Evolutionary conservation across 2,329 filamentous ascomycete genomes (phyloP), one percentile per base, ranked within the genome.

Genomic region (Tolypocladium endophyticum): DNA sequence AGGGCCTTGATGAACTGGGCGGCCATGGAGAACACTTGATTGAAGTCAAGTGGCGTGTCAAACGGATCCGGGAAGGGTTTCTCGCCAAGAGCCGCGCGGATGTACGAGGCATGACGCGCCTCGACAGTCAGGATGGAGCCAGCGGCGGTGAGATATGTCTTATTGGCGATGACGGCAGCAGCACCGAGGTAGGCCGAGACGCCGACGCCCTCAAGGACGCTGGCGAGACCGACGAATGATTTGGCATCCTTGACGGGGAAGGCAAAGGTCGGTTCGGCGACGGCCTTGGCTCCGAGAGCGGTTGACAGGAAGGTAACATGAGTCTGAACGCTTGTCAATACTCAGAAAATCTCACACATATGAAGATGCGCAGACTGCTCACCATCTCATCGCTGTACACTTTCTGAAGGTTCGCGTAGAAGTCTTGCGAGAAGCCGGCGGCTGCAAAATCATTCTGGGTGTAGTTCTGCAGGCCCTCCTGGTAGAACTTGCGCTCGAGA

Each of bases 161-260:
- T 84, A 71, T 78, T 77, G 65, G 78, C 75, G 68, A 88, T 86
- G 59, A 76, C 75, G 30, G 79, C 79, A 7, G 85, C 85, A 23
- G 84, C 85, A 47, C 86, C 85, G 64, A 87, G 74, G 73, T 85
- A 87, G 4, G 86, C 75, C 1, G 80, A 81, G 74, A 89, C 86
- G 12, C 86, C 80, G 38, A 86, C 79, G 67, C 88, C 86, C 59
- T 87, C 80, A 36, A 89, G 75, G 67, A 89, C 85, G 59, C 80
- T 81, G 33, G 81, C 85, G 1, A 85, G 86, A 4, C 79, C 80
- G 0, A 88, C 73, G 72, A 86, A 86, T 28, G 74, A 73, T 63
- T 83, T 79, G 69, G 79, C 77, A 61, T 80, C 77, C 62, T 84
- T 85, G 61, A 76, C 75, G 54, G 84, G 83, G 54, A 88, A 88